These are phyloP conservation scores for Phaseolus coccineus DNA, from an alignment of 331 rosid species.

Conservation along the genomic window DNA sequence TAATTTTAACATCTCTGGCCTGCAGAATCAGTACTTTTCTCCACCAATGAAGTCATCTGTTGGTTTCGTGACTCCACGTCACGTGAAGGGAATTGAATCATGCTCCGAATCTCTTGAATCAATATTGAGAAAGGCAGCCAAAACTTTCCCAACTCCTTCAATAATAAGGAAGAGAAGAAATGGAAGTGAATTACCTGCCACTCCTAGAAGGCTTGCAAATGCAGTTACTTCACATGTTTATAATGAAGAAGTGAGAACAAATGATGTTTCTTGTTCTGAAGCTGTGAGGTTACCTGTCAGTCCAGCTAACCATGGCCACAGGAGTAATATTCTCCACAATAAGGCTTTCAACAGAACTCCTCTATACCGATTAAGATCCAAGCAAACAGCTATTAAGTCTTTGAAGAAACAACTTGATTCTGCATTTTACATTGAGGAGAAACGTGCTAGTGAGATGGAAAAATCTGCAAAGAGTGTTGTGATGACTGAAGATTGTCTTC, in stretches of 20 bases:
- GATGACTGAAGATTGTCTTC: constrained; percentile 57
- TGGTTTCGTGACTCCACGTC: constrained; percentile 83
- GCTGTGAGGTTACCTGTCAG: constrained; percentile 55
- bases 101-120: constrained; percentile 73
- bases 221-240: constrained; percentile 47
- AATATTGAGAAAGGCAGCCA: constrained; percentile 82
- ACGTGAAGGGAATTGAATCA: constrained; percentile 58
- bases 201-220: constrained; percentile 50
- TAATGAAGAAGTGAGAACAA: constrained; percentile 47
- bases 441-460: constrained; percentile 52
- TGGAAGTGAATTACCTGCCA: constrained; percentile 42
- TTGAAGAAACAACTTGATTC: constrained; percentile 90
- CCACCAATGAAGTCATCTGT: constrained; percentile 58
- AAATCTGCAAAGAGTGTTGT: constrained; percentile 51
- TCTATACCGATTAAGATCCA: constrained; percentile 77
- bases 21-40: constrained; percentile 58
- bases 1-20: constrained; percentile 47
- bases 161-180: constrained; percentile 79
- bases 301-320: constrained; percentile 53
- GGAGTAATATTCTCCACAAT: constrained; percentile 48
- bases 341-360: constrained; percentile 85
- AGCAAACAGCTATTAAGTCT: constrained; percentile 75
- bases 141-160: constrained; percentile 93
- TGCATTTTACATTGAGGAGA: constrained; percentile 65
- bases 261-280: constrained; percentile 51